Base-by-base conservation (phyloP, 495 filamentous ascomycete genomes). In the Neurospora sp. region DNA sequence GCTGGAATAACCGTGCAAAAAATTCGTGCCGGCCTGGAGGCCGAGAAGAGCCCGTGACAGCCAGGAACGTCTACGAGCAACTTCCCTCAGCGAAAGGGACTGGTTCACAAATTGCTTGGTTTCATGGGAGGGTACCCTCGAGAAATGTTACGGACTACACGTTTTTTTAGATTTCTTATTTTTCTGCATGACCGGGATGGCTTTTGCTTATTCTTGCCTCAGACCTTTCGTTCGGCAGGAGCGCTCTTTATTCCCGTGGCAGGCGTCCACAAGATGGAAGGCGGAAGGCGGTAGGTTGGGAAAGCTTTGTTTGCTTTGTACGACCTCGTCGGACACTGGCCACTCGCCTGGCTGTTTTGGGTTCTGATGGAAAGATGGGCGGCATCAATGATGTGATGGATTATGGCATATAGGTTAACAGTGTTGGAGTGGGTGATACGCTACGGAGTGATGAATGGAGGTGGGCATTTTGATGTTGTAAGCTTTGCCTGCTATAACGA, bases 181-280 rank as follows among this genome's bases (percentile, higher is more conserved):
- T 78, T 81, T 83, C 80, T 86, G 81, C 83, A 85, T 85, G 81
- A 83, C 81, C 71, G 78, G 77, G 75, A 79, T 79, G 79, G 75
- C 76, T 81, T 81, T 80, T 82, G 78, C 76, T 79, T 80, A 74
- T 77, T 78, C 70, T 74, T 71, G 68, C 72, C 73, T 69, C 72
- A 73, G 18, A 71, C 16, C 44, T 44, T 69, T 42, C 80, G 76
- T 79, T 78, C 80, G 76, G 77, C 79, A 77, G 79, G 77, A 27
- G 22, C 53, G 80, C 77, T 78, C 76, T 77, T 79, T 76, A 72
- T 79, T 79, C 79, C 76, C 77, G 81, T 83, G 82, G 83, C 80
- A 74, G 80, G 76, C 72, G 74, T 79, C 80, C 82, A 81, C 80
- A 74, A 77, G 68, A 22, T 68, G 53, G 69, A 59, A 10, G 14